Evolutionary conservation across 441 rosid species (phyloP).

Genomic region (Aquilaria agallochum): DNA sequence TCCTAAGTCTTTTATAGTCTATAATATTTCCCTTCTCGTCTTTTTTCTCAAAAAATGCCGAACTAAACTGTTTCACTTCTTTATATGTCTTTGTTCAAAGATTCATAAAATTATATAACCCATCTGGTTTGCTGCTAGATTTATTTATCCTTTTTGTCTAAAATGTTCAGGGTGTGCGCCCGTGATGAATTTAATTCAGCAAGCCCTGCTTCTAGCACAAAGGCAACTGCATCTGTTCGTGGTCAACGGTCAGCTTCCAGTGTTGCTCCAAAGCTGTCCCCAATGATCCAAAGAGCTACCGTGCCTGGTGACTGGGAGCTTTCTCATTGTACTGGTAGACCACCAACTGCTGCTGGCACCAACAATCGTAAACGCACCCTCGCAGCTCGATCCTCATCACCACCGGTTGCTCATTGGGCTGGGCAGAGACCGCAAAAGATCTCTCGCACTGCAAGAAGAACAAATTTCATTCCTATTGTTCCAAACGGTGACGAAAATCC

Average conservation of each 20-base stretch:
- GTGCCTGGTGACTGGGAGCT: constrained; percentile 86
- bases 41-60: no score
- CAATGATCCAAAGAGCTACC: constrained; percentile 64
- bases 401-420: constrained; percentile 90
- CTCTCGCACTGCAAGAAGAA: constrained; percentile 91
- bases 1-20: no score
- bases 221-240: constrained; percentile 63
- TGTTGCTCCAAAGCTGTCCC: constrained; percentile 66
- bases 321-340: constrained; percentile 76
- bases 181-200: constrained; percentile 81
- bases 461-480: constrained; percentile 72
- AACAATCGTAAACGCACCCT: constrained; percentile 77
- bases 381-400: constrained; percentile 65
- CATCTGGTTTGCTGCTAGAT: no score
- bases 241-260: constrained; percentile 84
- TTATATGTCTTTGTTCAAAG: no score
- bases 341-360: constrained; percentile 62
- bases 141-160: no score
- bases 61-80: neutral
- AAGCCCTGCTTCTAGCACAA: constrained; percentile 75
- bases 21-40: no score
- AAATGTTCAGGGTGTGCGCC: constrained; percentile 52
- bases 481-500: constrained; percentile 70
- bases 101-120: no score
- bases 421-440: constrained; percentile 92